Evolutionary conservation across 2,329 filamentous ascomycete species (phyloP).

Genomic region (Venturiaceae sp.): DNA sequence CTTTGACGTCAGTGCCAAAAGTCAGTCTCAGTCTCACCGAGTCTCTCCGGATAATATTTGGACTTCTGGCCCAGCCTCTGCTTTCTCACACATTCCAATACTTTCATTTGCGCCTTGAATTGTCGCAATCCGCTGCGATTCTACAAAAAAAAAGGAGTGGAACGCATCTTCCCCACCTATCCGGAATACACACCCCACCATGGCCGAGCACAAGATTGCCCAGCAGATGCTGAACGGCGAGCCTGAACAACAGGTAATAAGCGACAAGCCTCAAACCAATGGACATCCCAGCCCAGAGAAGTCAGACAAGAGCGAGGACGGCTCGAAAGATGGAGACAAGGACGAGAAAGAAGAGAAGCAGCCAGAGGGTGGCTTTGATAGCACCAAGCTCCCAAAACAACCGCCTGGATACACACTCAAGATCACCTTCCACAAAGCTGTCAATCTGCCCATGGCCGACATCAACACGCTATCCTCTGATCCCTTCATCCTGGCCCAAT

Average conservation of each 20-base stretch:
- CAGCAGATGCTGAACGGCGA: neutral
- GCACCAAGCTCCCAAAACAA: constrained; percentile 64
- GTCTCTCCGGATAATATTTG: neutral
- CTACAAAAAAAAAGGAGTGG: too few relatives aligned
- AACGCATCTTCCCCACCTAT: neutral
- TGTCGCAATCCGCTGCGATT: too few relatives aligned
- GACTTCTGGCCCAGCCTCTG: neutral
- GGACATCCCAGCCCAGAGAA: neutral
- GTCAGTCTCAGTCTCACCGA: neutral
- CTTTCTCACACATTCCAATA: neutral
- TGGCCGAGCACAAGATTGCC: neutral
- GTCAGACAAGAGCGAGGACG: neutral
- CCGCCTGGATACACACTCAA: constrained; percentile 75
- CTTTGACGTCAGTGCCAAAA: neutral
- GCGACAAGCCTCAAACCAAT: neutral
- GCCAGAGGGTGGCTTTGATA: constrained; percentile 70
- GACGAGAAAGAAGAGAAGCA: constrained; percentile 14
- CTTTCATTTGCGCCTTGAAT: too few relatives aligned
- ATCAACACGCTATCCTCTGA: constrained; percentile 70
- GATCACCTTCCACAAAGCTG: constrained; percentile 73
- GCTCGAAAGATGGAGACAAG: neutral
- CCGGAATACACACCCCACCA: neutral
- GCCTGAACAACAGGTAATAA: neutral
- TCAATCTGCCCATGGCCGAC: constrained; percentile 75
- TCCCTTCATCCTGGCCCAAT: constrained; percentile 69